Conservation (phyloP, 257 asterid genomes). For the Solanum sejunctum region DNA sequence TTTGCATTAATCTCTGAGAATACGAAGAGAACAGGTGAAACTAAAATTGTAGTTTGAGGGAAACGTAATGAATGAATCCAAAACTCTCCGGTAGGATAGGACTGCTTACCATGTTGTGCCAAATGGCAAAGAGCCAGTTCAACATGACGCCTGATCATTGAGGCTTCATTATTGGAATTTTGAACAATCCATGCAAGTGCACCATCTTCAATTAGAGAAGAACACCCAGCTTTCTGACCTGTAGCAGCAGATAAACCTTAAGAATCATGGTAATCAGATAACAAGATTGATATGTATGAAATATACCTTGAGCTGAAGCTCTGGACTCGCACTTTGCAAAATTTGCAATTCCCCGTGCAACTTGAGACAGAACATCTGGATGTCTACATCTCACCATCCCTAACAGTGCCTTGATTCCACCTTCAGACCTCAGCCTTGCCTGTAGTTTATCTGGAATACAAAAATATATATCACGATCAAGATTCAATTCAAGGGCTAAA, state of each 20-base stretch:
- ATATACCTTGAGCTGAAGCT: conserved; percentile 72
- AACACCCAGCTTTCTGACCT: conserved; percentile 71
- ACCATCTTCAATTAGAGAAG: conserved; percentile 82
- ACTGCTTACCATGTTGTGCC: conserved; percentile 82
- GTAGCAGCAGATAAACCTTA: background rate
- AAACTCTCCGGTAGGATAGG: background rate
- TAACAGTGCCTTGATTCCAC: conserved; percentile 90
- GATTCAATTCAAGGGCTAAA: background rate
- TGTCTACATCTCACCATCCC: conserved; percentile 98
- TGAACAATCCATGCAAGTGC: conserved; percentile 95
- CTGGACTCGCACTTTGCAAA: conserved; percentile 96
- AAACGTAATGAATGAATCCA: background rate
- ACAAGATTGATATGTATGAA: background rate
- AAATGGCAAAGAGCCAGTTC: conserved; percentile 98
- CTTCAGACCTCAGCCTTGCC: conserved; percentile 84
- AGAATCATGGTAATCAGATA: background rate
- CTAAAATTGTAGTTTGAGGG: background rate
- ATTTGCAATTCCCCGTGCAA: conserved; percentile 97
- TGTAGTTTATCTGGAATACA: conserved; percentile 70
- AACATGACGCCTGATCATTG: conserved; percentile 86
- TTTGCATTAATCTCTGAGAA: conserved; percentile 73
- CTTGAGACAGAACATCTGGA: conserved; percentile 93
- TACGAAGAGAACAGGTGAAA: background rate
- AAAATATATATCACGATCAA: background rate
- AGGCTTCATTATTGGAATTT: conserved; percentile 92